These are phyloP conservation scores for Durio zibethinus DNA, from an alignment of 345 rosid genomes.

Conservation along the genomic window DNA sequence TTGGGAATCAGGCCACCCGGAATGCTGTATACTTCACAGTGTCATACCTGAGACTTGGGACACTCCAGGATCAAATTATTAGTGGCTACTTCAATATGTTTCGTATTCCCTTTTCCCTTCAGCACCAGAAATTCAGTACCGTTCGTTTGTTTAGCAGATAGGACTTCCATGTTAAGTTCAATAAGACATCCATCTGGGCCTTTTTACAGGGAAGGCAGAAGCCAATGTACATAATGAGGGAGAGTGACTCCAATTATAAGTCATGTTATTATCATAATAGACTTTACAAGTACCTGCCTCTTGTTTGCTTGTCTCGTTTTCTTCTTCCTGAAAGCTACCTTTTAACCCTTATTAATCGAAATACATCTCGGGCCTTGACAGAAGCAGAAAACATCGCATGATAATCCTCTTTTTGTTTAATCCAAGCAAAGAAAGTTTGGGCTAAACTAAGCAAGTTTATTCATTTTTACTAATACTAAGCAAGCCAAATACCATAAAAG, in stretches of 20 bases:
- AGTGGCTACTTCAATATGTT: not conserved
- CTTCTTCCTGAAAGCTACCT: not conserved
- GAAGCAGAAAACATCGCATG: not conserved
- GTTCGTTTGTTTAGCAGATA: not conserved
- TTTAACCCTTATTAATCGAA: not conserved
- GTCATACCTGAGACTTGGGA: conserved; percentile 58
- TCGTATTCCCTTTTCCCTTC: not conserved
- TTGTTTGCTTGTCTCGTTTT: conserved; percentile 14
- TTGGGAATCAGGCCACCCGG: conserved; percentile 23
- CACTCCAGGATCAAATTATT: conserved; percentile 30
- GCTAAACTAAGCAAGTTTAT: not conserved
- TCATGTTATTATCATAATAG: conserved; percentile 4
- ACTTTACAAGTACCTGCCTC: not conserved
- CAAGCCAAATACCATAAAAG: not conserved
- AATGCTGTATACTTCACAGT: conserved; percentile 44
- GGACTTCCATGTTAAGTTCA: not conserved
- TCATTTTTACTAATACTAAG: not conserved
- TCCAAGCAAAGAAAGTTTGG: not conserved
- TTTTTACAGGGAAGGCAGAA: not conserved
- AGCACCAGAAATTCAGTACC: not conserved
- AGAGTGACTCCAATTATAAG: conserved; percentile 11
- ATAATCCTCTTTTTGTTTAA: not conserved
- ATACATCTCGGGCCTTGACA: not conserved
- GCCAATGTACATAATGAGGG: conserved; percentile 6
- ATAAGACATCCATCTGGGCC: conserved; percentile 2